Conservation (phyloP, 768 basidiomycete species). For the Trametes cingulata region DNA sequence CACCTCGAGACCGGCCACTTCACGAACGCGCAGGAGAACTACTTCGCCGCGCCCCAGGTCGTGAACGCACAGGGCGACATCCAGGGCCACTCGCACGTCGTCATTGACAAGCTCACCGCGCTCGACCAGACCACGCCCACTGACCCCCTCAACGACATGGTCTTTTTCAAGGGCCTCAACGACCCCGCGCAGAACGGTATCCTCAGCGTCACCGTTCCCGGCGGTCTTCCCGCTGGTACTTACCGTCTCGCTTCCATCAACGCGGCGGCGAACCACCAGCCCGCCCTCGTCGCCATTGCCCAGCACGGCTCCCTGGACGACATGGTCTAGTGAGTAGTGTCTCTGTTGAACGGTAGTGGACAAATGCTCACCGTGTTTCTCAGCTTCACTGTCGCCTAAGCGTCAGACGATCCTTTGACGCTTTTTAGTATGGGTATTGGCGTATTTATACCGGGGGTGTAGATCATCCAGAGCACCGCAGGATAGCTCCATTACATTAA, state of each 20-base stretch:
- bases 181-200: conserved; percentile 44
- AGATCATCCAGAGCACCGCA: conserved; percentile 3
- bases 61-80: conserved; percentile 50
- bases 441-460: conserved; percentile 14
- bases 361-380: neutral
- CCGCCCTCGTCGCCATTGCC: conserved; percentile 36
- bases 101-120: conserved; percentile 52
- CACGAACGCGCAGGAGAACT: conserved; percentile 53
- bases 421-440: neutral
- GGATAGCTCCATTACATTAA: neutral
- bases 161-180: conserved; percentile 61
- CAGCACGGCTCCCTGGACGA: conserved; percentile 42
- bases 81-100: conserved; percentile 64
- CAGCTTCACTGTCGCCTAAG: conserved; percentile 25
- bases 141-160: conserved; percentile 49
- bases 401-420: neutral
- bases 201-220: conserved; percentile 48
- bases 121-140: conserved; percentile 50
- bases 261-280: conserved; percentile 45
- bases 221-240: conserved; percentile 53
- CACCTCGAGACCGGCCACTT: conserved; percentile 57
- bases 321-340: conserved; percentile 31
- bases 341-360: neutral
- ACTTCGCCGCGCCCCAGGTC: conserved; percentile 56
- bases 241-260: conserved; percentile 49